A percentile compares a stretch with the other conserved stretches of the same genome.
Evolutionary conservation across 768 basidiomycete species (phyloP).

Genomic region (Amanita brunnescens): DNA sequence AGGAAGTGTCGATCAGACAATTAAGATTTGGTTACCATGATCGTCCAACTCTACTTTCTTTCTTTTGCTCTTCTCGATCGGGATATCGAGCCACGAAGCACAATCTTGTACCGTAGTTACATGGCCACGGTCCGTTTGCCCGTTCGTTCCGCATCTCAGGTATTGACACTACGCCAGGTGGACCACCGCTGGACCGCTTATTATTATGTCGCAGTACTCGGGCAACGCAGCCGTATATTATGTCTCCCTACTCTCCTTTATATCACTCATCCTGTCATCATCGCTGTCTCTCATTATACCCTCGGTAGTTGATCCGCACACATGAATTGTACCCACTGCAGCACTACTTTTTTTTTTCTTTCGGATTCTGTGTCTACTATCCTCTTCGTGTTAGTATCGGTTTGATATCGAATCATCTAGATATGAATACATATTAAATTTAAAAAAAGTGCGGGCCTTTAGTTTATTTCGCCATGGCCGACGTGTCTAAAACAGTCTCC

Average conservation of each 20-base stretch:
- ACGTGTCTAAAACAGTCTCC: not conserved
- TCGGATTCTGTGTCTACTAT: slow-evolving; percentile 1
- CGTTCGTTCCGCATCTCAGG: not conserved
- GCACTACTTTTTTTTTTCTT: not conserved
- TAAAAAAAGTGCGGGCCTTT: not conserved
- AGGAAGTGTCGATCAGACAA: slow-evolving; percentile 58
- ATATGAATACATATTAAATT: not conserved
- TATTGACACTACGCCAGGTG: not conserved
- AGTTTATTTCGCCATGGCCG: not conserved
- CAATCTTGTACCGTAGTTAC: not conserved
- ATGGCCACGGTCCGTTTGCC: not conserved
- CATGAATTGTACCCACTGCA: slow-evolving; percentile 8
- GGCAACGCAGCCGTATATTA: slow-evolving; percentile 3
- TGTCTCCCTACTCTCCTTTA: slow-evolving; percentile 2
- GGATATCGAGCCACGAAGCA: not conserved
- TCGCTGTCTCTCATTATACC: slow-evolving; percentile 4
- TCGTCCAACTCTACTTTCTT: not conserved
- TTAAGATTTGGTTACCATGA: slow-evolving; percentile 60
- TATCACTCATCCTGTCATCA: slow-evolving; percentile 1
- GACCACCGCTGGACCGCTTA: not conserved
- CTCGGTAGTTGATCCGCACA: slow-evolving; percentile 2
- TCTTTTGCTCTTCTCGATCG: not conserved
- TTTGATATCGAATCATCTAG: slow-evolving; percentile 2
- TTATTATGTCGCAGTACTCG: slow-evolving; percentile 5
- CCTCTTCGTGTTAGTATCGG: not conserved